phyloP scores from a whole-genome alignment of 2,329 filamentous ascomycete genomes.

The Hypoxylon sp. region DNA sequence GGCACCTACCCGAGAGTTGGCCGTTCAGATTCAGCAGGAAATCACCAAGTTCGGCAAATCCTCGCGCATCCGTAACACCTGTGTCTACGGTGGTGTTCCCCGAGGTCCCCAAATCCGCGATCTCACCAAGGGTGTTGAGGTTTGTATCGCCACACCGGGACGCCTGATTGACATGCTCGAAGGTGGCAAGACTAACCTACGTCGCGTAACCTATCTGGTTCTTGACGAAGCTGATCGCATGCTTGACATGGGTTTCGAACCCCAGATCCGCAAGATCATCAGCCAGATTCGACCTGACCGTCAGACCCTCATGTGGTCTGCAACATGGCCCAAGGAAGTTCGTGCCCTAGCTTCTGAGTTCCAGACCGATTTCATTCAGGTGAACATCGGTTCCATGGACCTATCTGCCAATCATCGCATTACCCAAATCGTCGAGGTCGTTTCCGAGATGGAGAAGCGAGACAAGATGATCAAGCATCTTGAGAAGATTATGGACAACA shows the following conservation, averaged over 20 bases:
- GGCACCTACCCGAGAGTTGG: constrained; percentile 95
- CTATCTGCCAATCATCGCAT: constrained; percentile 97
- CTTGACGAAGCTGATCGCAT: constrained; percentile 99
- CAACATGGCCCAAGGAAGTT: constrained; percentile 99
- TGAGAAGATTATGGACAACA: constrained; percentile 97
- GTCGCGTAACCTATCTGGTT: constrained; percentile 96
- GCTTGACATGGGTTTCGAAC: constrained; percentile 99
- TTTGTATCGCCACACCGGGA: constrained; percentile 97
- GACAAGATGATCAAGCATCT: constrained; percentile 97
- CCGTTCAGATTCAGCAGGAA: constrained; percentile 98
- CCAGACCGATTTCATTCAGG: constrained; percentile 95
- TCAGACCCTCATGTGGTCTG: constrained; percentile 99
- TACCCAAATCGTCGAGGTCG: constrained; percentile 96
- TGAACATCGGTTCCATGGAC: constrained; percentile 97
- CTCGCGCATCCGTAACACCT: constrained; percentile 97
- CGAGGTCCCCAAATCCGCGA: constrained; percentile 98
- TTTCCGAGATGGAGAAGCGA: constrained; percentile 96
- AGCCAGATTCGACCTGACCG: constrained; percentile 96
- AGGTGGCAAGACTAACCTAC: constrained; percentile 96
- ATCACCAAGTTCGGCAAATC: constrained; percentile 99
- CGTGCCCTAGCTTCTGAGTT: constrained; percentile 90
- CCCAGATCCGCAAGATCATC: constrained; percentile 98
- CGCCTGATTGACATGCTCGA: constrained; percentile 99
- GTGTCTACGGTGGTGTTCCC: constrained; percentile 98
- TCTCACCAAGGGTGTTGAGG: constrained; percentile 92